Evolutionary conservation across 2,329 filamentous ascomycete genomes (phyloP).

Genomic region (Verticillium nubilum): DNA sequence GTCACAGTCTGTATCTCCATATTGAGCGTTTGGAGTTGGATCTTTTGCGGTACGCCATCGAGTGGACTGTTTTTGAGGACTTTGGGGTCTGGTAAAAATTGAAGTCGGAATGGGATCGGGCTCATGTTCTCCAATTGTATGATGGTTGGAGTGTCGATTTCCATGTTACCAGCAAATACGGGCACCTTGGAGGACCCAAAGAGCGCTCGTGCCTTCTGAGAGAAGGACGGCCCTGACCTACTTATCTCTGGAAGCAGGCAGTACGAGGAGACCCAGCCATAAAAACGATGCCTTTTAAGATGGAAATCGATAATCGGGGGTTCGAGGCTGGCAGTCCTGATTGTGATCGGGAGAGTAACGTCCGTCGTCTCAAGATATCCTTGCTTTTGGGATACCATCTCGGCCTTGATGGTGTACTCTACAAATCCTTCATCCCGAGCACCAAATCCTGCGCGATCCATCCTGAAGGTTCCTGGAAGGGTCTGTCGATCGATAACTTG

Average conservation of each 20-base stretch:
- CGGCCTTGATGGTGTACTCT: conserved; percentile 28
- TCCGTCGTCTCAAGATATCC: neutral
- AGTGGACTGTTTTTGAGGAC: conserved; percentile 11
- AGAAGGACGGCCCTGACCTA: conserved; percentile 22
- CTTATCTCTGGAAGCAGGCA: conserved; percentile 24
- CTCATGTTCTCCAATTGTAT: conserved; percentile 23
- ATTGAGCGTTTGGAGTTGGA: conserved; percentile 11
- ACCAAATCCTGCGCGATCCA: neutral
- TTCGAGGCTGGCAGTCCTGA: conserved; percentile 6
- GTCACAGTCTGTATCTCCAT: conserved; percentile 12
- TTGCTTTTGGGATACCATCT: conserved; percentile 10
- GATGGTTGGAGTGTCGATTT: conserved; percentile 18
- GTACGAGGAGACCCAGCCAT: conserved; percentile 9
- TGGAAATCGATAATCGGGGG: conserved; percentile 15
- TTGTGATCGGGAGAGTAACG: conserved; percentile 17
- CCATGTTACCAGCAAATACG: conserved; percentile 17
- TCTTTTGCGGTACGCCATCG: conserved; percentile 4
- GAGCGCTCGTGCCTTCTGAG: conserved; percentile 24
- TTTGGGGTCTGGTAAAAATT: conserved; percentile 7
- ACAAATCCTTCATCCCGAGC: conserved; percentile 16
- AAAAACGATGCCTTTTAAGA: neutral
- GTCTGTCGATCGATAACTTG: conserved; percentile 3
- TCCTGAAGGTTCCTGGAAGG: conserved; percentile 13
- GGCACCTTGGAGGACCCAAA: conserved; percentile 27
- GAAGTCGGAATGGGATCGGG: conserved; percentile 15